Evolutionary conservation across 805 yeast genomes (phyloP).

Genomic region (Candida tibetensis): DNA sequence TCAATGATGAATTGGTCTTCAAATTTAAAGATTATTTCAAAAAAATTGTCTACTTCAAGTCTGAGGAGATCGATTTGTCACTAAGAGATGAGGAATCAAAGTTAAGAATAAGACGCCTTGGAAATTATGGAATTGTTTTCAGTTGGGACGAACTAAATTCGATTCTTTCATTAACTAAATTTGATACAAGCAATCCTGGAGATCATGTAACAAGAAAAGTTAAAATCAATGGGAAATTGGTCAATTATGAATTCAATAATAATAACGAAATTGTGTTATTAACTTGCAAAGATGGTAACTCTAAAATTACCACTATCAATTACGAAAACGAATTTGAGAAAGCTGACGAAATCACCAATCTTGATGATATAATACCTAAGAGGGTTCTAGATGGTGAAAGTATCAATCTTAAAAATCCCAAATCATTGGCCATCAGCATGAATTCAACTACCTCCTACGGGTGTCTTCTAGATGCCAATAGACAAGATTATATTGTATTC

Average conservation of each 20-base stretch:
- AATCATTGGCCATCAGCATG: constrained; percentile 29
- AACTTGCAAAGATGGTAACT: constrained; percentile 1
- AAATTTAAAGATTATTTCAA: constrained; percentile 6
- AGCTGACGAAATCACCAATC: not conserved
- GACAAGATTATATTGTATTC: constrained; percentile 38
- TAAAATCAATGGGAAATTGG: not conserved
- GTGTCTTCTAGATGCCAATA: constrained; percentile 40
- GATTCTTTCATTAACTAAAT: not conserved
- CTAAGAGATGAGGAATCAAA: not conserved
- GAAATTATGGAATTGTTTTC: constrained; percentile 1
- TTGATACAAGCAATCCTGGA: not conserved
- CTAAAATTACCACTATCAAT: constrained; percentile 3
- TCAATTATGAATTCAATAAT: constrained; percentile 11
- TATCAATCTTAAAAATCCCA: constrained; percentile 22
- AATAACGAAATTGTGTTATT: constrained; percentile 6
- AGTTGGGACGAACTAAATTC: not conserved
- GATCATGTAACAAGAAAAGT: not conserved
- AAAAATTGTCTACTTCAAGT: constrained; percentile 1
- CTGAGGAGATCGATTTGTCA: not conserved
- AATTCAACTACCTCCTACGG: constrained; percentile 24
- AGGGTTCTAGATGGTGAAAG: constrained; percentile 1
- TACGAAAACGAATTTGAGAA: constrained; percentile 2
- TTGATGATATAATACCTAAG: not conserved
- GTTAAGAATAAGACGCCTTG: constrained; percentile 2
- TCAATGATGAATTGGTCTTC: not conserved